Base-by-base conservation (phyloP, 2,329 filamentous ascomycete genomes). In the Fusarium miscanthi region DNA sequence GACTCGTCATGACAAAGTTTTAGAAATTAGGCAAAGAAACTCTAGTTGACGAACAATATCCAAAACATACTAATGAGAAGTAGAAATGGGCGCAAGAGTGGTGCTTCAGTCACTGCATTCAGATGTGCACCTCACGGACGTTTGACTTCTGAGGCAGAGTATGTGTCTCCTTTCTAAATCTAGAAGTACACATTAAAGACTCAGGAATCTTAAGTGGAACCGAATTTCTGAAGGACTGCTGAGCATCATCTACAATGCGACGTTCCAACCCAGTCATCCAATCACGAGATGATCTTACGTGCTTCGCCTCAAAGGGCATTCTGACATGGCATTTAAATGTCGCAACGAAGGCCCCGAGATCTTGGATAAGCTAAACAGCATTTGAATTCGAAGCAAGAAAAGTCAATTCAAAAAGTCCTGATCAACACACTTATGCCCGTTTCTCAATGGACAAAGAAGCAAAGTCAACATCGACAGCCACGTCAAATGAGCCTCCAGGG, bases 351-450 rank as follows among this genome's bases (percentile, higher is more conserved):
- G 5, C 19, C n/a, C 2, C 6, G 5, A 25, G 3, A 5, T 46
- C 8, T 2, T 45, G 8, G 1, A 21, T 27, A 2, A 21, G 5
- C 5, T 45, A 21, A 10, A 10, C 7, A 37, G 6, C 6, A 14
- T 9, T 30, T 6, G 4, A 31, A 16, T 9, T 30, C 2, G 3
- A 5, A 6, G 6, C 6, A 51, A 13, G 3, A 16, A 3, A 40
- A 13, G 23, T 6, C 3, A 12, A 2, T 8, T 13, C 2, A 8
- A 17, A 1, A 30, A 21, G 0, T 14, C 19, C 1, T 2, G 17
- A 6, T 5, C 8, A 4, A 0, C 10, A 16, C 37, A 1, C 10
- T 30, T 23, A 3, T 27, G 6, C 2, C 19, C 13, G 1, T 5
- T 27, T 37, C 5, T 8, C 27, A 17, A 66, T 66, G 61, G 5